These are phyloP conservation scores for Acarospora socialis DNA, from an alignment of 2,329 filamentous ascomycete genomes.

Conservation along the genomic window DNA sequence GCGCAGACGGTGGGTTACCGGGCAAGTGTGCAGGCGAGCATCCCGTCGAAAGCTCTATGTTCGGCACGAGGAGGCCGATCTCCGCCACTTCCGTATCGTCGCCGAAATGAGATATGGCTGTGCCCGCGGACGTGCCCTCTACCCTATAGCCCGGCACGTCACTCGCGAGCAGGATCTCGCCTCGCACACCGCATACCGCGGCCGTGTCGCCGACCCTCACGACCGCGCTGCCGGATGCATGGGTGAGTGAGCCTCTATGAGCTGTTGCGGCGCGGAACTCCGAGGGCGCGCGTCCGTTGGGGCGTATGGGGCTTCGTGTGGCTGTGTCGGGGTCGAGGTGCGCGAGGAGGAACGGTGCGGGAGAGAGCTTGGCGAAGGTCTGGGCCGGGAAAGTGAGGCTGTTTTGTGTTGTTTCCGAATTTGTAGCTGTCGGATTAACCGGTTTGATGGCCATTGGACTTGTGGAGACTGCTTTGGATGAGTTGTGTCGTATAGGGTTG, in stretches of 20 bases:
- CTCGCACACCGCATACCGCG: slow-evolving; percentile 85
- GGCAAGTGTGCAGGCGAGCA: slow-evolving; percentile 76
- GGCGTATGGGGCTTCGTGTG: slow-evolving; percentile 48
- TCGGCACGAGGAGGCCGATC: slow-evolving; percentile 70
- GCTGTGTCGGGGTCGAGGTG: slow-evolving; percentile 53
- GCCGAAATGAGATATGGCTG: neutral
- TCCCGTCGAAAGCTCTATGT: slow-evolving; percentile 83
- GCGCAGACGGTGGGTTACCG: slow-evolving; percentile 61
- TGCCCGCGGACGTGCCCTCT: slow-evolving; percentile 22
- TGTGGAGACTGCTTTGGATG: no score
- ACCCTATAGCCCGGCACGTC: slow-evolving; percentile 57
- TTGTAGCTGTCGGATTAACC: no score
- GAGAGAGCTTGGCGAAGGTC: slow-evolving; percentile 79
- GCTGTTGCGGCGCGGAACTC: slow-evolving; percentile 59
- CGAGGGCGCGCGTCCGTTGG: slow-evolving; percentile 62
- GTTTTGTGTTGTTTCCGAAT: no score
- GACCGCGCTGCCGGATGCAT: slow-evolving; percentile 80
- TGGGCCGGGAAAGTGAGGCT: slow-evolving; percentile 44
- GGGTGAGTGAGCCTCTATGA: slow-evolving; percentile 71
- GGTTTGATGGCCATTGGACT: no score
- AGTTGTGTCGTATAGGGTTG: no score
- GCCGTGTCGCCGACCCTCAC: slow-evolving; percentile 81
- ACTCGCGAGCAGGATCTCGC: slow-evolving; percentile 62
- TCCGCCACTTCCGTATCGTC: slow-evolving; percentile 25
- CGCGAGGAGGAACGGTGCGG: slow-evolving; percentile 76